Conservation (phyloP, 2,329 filamentous ascomycete genomes). For the Raffaelea arxii region DNA sequence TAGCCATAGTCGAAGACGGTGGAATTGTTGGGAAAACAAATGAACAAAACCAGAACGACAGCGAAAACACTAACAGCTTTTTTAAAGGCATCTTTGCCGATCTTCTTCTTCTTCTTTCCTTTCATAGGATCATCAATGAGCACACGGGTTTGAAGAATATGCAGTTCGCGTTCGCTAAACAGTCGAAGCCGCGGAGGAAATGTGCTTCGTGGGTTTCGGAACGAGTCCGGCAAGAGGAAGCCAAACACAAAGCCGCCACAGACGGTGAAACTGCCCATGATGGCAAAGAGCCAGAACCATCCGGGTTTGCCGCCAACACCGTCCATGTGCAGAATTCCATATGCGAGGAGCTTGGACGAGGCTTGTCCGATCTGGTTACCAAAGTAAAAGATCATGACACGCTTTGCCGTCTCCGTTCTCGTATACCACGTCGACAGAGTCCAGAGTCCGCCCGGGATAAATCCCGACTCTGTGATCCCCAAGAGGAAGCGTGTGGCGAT, state of each 20-base stretch:
- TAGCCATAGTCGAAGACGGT: constrained; percentile 14
- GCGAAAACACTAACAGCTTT: not conserved
- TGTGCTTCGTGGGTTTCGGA: constrained; percentile 31
- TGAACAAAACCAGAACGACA: not conserved
- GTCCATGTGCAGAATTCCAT: constrained; percentile 38
- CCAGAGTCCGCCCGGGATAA: constrained; percentile 41
- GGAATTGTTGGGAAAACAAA: no score
- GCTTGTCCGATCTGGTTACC: constrained; percentile 30
- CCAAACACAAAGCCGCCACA: constrained; percentile 30
- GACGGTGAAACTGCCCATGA: constrained; percentile 37
- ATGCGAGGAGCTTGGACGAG: constrained; percentile 34
- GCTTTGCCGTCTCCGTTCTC: constrained; percentile 38
- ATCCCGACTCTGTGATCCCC: constrained; percentile 41
- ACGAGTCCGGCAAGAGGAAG: constrained; percentile 33
- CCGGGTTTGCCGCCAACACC: constrained; percentile 36
- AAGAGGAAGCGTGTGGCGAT: constrained; percentile 38
- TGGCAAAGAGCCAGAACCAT: constrained; percentile 46
- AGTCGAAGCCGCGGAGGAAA: constrained; percentile 18
- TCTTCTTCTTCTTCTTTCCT: not conserved
- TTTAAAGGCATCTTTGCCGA: not conserved
- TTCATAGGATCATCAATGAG: constrained; percentile 27
- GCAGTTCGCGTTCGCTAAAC: constrained; percentile 29
- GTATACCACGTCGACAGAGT: constrained; percentile 48
- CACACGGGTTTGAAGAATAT: constrained; percentile 32
- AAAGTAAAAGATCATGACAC: constrained; percentile 45